phyloP scores from a whole-genome alignment of 257 asterid genomes.

The Rhazya stricta region DNA sequence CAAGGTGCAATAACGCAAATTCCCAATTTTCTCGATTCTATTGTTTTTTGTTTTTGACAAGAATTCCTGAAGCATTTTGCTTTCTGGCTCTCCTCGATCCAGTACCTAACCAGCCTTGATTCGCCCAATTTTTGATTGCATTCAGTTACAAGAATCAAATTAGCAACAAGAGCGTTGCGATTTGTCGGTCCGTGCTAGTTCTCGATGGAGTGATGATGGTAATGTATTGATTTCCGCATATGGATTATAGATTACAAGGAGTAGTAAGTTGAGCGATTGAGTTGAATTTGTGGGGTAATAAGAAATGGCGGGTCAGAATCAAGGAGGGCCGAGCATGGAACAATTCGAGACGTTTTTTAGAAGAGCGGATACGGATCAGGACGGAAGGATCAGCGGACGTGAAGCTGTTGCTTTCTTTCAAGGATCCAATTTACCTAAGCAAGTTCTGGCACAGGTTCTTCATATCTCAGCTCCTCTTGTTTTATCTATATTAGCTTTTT shows the following conservation, averaged over 20 bases:
- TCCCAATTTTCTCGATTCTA: neutral
- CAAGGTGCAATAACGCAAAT: neutral
- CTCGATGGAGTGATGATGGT: neutral
- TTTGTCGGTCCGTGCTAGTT: neutral
- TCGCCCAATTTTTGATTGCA: neutral
- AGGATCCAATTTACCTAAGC: constrained; percentile 78
- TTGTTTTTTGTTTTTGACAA: neutral
- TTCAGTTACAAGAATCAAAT: neutral
- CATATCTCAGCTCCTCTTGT: neutral
- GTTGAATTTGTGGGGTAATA: neutral
- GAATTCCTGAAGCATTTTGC: neutral
- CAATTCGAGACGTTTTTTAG: constrained; percentile 81
- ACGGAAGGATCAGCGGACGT: constrained; percentile 84
- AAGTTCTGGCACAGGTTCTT: constrained; percentile 75
- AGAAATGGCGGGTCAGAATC: constrained; percentile 45
- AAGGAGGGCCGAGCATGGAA: constrained; percentile 39
- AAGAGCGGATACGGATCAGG: constrained; percentile 91
- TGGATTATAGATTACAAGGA: neutral
- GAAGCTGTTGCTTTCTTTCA: constrained; percentile 82
- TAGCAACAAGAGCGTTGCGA: neutral
- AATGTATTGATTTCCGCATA: neutral
- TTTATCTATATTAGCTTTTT: neutral
- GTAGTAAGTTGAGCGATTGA: neutral
- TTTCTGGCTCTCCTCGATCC: neutral
- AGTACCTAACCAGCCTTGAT: neutral